Evolutionary conservation across 1,284 basidiomycete species (phyloP).

Genomic region (Entoloma clypeatum): DNA sequence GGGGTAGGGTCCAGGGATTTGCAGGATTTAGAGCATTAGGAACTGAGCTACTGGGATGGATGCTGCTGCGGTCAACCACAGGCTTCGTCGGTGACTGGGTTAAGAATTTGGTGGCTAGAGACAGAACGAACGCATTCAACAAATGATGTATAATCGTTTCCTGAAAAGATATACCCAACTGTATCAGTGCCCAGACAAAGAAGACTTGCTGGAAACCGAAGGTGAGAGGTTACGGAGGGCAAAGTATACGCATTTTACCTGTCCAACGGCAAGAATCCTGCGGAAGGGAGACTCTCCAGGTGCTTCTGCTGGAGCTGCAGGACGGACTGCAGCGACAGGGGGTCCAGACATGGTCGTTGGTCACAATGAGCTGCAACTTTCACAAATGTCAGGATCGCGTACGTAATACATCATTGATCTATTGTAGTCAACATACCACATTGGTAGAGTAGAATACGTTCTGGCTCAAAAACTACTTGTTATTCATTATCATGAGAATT

Average conservation of each 20-base stretch:
- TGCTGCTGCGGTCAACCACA: no score
- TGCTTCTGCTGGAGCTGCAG: conserved; percentile 18
- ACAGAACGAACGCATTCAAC: conserved; percentile 7
- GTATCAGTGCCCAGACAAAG: conserved; percentile 56
- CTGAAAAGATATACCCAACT: conserved; percentile 47
- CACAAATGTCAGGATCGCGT: not conserved
- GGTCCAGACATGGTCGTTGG: conserved; percentile 27
- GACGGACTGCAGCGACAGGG: conserved; percentile 20
- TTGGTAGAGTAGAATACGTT: no score
- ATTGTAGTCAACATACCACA: not conserved
- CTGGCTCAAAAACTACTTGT: no score
- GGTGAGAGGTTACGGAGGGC: no score
- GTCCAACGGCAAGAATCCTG: conserved; percentile 40
- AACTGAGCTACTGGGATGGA: no score
- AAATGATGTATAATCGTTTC: conserved; percentile 5
- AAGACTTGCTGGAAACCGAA: conserved; percentile 55
- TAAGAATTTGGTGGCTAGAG: conserved; percentile 45
- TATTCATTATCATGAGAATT: no score
- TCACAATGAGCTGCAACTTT: not conserved
- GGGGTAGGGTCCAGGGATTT: conserved; percentile 47
- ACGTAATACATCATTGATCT: not conserved
- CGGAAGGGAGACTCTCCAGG: conserved; percentile 31
- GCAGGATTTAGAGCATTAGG: conserved; percentile 26
- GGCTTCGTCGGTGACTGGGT: conserved; percentile 23
- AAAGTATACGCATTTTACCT: conserved; percentile 37